Percentiles rank a stretch among this genome's conserved stretches.
Evolutionary conservation across 164 flowering plant species (phyloP).

Genomic region (Chloranthus sessilifolius): DNA sequence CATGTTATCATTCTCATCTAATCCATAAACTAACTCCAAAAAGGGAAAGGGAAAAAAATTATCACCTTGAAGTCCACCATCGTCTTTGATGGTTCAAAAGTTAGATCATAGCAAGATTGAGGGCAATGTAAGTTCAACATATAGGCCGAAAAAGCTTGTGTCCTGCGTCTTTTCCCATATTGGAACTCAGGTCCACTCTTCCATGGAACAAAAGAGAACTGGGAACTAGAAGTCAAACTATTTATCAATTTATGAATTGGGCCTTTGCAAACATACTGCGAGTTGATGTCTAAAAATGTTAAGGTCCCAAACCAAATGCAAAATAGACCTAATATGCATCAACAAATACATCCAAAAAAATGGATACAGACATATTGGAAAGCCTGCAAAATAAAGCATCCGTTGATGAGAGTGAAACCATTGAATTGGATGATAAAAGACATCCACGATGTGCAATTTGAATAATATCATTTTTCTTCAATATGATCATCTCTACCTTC

Average conservation of each 20-base stretch:
- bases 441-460: not conserved
- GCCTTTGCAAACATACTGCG: constrained; percentile 64
- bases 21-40: too few relatives aligned
- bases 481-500: constrained; percentile 52
- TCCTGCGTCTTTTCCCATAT: constrained; percentile 42
- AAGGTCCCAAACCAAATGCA: constrained; percentile 31
- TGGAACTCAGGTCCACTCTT: constrained; percentile 20
- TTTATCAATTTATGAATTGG: constrained; percentile 76
- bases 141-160: constrained; percentile 48
- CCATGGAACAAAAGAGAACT: constrained; percentile 22
- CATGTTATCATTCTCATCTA: too few relatives aligned
- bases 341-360: not conserved
- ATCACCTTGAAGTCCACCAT: constrained; percentile 81
- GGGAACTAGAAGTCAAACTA: constrained; percentile 42
- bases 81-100: constrained; percentile 73
- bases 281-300: constrained; percentile 64
- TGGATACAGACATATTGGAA: constrained; percentile 96
- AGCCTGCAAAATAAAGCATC: constrained; percentile 49
- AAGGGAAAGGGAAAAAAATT: not conserved
- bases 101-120: constrained; percentile 57
- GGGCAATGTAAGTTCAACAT: constrained; percentile 67
- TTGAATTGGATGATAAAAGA: not conserved
- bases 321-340: not conserved
- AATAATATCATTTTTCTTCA: not conserved
- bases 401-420: not conserved